Evolutionary conservation across 768 basidiomycete species (phyloP).

Genomic region (Hydnum rufescens): DNA sequence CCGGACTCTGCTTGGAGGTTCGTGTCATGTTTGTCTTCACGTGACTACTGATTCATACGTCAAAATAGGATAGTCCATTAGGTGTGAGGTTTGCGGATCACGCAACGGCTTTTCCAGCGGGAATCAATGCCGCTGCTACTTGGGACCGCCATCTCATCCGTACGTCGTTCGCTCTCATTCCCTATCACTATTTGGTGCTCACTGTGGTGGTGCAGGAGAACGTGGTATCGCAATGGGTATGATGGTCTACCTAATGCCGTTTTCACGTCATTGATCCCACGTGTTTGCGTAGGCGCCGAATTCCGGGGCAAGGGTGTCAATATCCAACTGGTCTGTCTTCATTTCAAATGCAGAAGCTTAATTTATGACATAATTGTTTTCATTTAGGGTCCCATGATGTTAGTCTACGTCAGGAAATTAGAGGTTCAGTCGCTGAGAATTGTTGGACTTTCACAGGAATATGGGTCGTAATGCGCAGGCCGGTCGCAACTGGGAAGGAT

Average conservation of each 20-base stretch:
- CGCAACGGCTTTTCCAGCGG: slow-evolving; percentile 67
- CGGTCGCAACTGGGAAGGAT: slow-evolving; percentile 87
- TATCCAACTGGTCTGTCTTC: slow-evolving; percentile 37
- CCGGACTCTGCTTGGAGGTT: slow-evolving; percentile 20
- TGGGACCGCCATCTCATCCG: slow-evolving; percentile 19
- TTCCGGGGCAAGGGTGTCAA: slow-evolving; percentile 71
- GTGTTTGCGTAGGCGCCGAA: slow-evolving; percentile 28
- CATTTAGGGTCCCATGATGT: slow-evolving; percentile 9
- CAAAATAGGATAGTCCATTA: slow-evolving; percentile 15
- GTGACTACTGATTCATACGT: background rate
- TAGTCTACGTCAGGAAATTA: background rate
- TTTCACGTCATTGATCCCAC: background rate
- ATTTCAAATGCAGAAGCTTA: too few relatives aligned
- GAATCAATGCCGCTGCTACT: slow-evolving; percentile 65
- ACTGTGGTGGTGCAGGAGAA: too few relatives aligned
- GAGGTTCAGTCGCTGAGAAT: background rate
- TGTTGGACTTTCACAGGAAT: slow-evolving; percentile 32
- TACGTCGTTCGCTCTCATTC: too few relatives aligned
- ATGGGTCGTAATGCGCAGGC: slow-evolving; percentile 40
- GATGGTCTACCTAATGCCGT: background rate
- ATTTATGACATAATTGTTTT: too few relatives aligned
- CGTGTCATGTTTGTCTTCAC: background rate
- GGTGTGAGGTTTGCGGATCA: slow-evolving; percentile 61
- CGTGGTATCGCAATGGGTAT: slow-evolving; percentile 54
- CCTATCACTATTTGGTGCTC: background rate